phyloP scores from a whole-genome alignment of 345 rosid genomes.

The Arabis alpina region DNA sequence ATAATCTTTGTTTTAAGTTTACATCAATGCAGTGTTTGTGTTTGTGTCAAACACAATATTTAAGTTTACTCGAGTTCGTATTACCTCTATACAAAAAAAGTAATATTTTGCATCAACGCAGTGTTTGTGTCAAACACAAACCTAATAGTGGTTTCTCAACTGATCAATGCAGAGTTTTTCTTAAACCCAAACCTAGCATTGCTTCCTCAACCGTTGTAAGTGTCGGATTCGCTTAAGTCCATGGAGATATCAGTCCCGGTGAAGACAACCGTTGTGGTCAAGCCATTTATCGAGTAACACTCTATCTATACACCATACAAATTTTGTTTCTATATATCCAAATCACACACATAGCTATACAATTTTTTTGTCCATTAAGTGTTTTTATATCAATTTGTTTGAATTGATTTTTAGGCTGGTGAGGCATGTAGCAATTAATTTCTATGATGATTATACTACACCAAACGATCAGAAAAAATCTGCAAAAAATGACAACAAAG shows the following conservation, averaged over 20 bases:
- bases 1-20: too few relatives aligned
- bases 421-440: constrained; percentile 76
- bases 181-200: too few relatives aligned
- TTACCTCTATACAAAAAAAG: background rate
- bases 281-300: constrained; percentile 43
- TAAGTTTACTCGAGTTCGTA: too few relatives aligned
- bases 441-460: constrained; percentile 73
- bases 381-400: background rate
- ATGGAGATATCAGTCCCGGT: constrained; percentile 38
- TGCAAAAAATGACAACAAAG: constrained; percentile 72
- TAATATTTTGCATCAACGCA: constrained; percentile 22
- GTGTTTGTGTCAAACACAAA: constrained; percentile 9
- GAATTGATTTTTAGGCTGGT: constrained; percentile 55
- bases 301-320: background rate
- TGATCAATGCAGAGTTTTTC: background rate
- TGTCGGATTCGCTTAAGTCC: constrained; percentile 11
- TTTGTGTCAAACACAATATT: too few relatives aligned
- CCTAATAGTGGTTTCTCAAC: constrained; percentile 8
- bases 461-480: constrained; percentile 79
- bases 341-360: background rate
- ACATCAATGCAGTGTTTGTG: too few relatives aligned
- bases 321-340: background rate
- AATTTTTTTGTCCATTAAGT: too few relatives aligned
- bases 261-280: constrained; percentile 38
- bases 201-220: background rate